Percentiles rank a stretch among this genome's conserved stretches.
These are phyloP conservation scores for Diaporthe eres DNA, from an alignment of 2,329 filamentous ascomycete species.

Conservation along the genomic window DNA sequence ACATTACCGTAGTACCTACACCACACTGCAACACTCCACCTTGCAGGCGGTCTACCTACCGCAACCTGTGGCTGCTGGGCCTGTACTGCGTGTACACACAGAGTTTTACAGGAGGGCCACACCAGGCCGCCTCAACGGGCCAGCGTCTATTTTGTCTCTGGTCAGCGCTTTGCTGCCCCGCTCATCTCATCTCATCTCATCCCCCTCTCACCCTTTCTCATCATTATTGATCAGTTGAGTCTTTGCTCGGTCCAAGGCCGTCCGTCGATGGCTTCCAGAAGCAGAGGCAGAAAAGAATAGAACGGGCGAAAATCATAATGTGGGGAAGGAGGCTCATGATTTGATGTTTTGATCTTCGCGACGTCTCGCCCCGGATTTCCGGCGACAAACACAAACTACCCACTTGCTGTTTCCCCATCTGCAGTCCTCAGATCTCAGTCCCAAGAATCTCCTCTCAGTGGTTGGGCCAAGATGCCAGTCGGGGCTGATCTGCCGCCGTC, in stretches of 20 bases:
- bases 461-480: constrained; percentile 14
- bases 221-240: background rate
- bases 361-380: constrained; percentile 2
- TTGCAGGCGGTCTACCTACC: background rate
- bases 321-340: background rate
- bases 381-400: background rate
- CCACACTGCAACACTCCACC: background rate
- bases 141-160: constrained; percentile 38
- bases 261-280: constrained; percentile 6
- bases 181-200: constrained; percentile 21
- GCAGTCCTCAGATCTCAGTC: constrained; percentile 5
- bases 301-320: background rate
- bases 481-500: constrained; percentile 21
- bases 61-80: background rate
- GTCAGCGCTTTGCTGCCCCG: constrained; percentile 25
- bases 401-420: constrained; percentile 9
- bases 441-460: constrained; percentile 1
- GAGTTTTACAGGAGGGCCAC: constrained; percentile 1
- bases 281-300: background rate
- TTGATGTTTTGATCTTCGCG: constrained; percentile 4
- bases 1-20: background rate
- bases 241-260: background rate
- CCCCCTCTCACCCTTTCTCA: background rate
- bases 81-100: background rate
- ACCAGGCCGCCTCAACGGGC: constrained; percentile 41